Conservation (phyloP, 2,329 filamentous ascomycete species). For the Epichloe sp. region DNA sequence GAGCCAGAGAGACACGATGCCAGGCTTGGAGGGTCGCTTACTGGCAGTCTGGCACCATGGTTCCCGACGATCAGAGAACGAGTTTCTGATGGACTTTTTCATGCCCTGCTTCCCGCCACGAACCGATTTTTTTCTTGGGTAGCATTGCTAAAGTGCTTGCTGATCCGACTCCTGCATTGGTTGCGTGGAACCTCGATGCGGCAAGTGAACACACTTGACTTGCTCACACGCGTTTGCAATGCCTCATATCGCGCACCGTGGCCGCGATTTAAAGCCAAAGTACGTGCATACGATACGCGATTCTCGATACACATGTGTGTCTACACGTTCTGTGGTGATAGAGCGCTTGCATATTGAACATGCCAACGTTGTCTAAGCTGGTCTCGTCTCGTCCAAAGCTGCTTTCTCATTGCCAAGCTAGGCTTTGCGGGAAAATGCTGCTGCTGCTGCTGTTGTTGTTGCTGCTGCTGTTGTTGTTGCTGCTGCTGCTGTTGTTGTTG, state of each 20-base stretch:
- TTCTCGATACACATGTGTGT: background rate
- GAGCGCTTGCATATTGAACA: background rate
- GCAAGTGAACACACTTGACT: background rate
- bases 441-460: rapidly evolving
- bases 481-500: too few relatives aligned
- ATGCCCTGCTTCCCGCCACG: conserved; percentile 1
- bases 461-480: too few relatives aligned
- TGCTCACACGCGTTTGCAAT: background rate
- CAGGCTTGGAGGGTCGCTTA: background rate
- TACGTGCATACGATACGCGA: background rate
- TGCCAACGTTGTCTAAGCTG: background rate
- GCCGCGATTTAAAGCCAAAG: background rate
- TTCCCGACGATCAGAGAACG: background rate
- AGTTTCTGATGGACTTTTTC: background rate
- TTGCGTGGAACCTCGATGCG: conserved; percentile 1
- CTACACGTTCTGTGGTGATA: background rate
- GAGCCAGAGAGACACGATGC: background rate
- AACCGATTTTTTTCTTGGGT: background rate
- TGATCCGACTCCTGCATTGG: background rate
- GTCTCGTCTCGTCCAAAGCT: too few relatives aligned
- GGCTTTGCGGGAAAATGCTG: background rate
- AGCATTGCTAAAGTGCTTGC: background rate
- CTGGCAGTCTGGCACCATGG: background rate
- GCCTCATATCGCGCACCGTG: background rate
- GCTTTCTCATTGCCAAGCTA: background rate